These are phyloP conservation scores for Tricholoma hemisulphureum DNA, from an alignment of 768 basidiomycete genomes.

Conservation along the genomic window DNA sequence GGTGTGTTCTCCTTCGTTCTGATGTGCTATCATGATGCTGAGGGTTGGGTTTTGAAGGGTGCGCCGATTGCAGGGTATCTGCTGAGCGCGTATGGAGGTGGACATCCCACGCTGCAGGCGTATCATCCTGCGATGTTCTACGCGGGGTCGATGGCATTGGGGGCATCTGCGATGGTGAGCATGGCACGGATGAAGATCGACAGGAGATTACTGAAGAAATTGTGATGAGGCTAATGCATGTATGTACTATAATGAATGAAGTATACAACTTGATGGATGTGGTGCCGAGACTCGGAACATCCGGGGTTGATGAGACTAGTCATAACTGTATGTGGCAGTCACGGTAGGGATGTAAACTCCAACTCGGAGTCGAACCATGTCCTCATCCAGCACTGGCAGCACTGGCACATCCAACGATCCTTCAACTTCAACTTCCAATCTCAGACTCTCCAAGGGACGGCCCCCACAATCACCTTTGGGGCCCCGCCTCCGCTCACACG, in stretches of 20 bases:
- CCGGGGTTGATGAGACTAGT: too few relatives aligned
- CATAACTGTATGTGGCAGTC: too few relatives aligned
- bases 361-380: too few relatives aligned
- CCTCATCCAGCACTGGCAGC: too few relatives aligned
- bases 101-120: not conserved
- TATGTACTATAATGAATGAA: too few relatives aligned
- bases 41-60: too few relatives aligned
- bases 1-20: not conserved
- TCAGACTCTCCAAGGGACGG: not conserved
- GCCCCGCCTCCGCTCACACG: conserved; percentile 16
- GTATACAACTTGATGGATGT: too few relatives aligned
- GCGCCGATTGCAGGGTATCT: not conserved
- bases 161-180: not conserved
- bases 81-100: not conserved
- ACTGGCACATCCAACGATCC: too few relatives aligned
- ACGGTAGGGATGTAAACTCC: too few relatives aligned
- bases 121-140: not conserved
- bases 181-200: not conserved
- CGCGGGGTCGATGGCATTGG: not conserved
- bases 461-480: conserved; percentile 20
- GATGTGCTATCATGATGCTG: not conserved
- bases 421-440: too few relatives aligned
- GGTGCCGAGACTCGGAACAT: too few relatives aligned
- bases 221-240: too few relatives aligned
- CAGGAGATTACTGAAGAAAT: not conserved